Base-by-base conservation (phyloP, 108 stramenopile genomes). In the Phaeodactylum tricornutum region DNA sequence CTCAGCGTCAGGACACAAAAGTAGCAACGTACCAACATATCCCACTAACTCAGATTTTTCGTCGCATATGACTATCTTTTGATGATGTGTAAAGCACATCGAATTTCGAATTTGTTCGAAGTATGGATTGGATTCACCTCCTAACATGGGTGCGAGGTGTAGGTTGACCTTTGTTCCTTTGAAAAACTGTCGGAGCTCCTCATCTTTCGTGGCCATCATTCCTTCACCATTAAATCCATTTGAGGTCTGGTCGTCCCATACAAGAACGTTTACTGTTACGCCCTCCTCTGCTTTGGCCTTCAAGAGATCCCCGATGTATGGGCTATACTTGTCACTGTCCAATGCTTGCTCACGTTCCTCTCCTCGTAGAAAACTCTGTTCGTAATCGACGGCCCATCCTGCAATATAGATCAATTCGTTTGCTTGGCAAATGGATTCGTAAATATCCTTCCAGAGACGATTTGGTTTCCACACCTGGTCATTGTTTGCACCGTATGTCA, bases 181-280 rank as follows among this genome's bases (percentile, higher is more conserved):
- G 28, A 62, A 67, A 48, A 58, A 71, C 35, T 4, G 46, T 17
- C 62, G 39, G 11, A 34, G 33, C 9, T 34, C 33, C 33, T 34
- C 33, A 14, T 34, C 33, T 11, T 34, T 11, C 33, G 33, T 34
- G 33, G 11, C 33, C 33, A 34, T 34, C 14, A 27, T 53, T 63
- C 35, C 61, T 60, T 50, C 62, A n/a, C n/a, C n/a, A 60, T 38
- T 71, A 59, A 47, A 48, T 43, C 50, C 31, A n/a, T 45, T 63
- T 19, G 61, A 62, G 20, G 66, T 62, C 17, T 50, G 49, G 44
- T 71, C 70, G 39, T 71, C 70, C 70, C 70, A 71, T 30, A 65
- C 64, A 61, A 71, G 64, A 5, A 71, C 19, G 41, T 71, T 71
- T 1, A 71, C 70, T 5, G 37, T 33, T 0, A 71, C 66, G 37